A percentile compares a stretch with the other conserved stretches of the same genome.
phyloP scores from a whole-genome alignment of 192 early-diverging fungal species.

The Coemansia sp. region DNA sequence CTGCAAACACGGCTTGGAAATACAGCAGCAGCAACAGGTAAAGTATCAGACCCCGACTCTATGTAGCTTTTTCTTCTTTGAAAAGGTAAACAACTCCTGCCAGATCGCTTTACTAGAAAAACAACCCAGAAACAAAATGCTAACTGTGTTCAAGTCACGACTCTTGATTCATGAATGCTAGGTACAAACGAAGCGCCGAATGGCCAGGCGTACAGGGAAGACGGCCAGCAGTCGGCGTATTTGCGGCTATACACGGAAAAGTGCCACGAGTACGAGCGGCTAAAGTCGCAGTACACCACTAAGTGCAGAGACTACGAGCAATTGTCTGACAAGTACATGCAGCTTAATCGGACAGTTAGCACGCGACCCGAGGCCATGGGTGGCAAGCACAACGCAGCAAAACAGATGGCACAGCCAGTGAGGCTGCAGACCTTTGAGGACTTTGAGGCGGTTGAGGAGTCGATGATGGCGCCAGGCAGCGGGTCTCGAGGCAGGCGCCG shows the following conservation, averaged over 20 bases:
- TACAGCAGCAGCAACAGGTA: slow-evolving; percentile 8
- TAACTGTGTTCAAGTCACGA: background rate
- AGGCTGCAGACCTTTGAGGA: slow-evolving; percentile 36
- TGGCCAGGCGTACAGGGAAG: background rate
- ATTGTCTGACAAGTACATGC: slow-evolving; percentile 16
- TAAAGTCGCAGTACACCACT: slow-evolving; percentile 20
- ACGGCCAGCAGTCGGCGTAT: slow-evolving; percentile 7
- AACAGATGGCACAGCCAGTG: background rate
- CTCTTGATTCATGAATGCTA: background rate
- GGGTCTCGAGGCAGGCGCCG: slow-evolving; percentile 16
- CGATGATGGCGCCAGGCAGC: slow-evolving; percentile 20
- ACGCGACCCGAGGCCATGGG: background rate
- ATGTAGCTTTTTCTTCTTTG: background rate
- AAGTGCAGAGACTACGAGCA: slow-evolving; percentile 45
- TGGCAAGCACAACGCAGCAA: background rate
- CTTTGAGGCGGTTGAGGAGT: slow-evolving; percentile 32
- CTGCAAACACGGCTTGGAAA: slow-evolving; percentile 23
- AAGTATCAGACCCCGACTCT: background rate
- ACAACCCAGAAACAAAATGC: background rate
- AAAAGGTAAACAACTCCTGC: background rate
- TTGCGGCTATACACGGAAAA: slow-evolving; percentile 26
- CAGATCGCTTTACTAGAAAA: background rate
- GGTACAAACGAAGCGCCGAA: background rate
- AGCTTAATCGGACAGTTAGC: slow-evolving; percentile 4
- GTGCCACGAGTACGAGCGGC: slow-evolving; percentile 33